Conservation (phyloP, 345 rosid genomes). For the Rhizophora mangle region DNA sequence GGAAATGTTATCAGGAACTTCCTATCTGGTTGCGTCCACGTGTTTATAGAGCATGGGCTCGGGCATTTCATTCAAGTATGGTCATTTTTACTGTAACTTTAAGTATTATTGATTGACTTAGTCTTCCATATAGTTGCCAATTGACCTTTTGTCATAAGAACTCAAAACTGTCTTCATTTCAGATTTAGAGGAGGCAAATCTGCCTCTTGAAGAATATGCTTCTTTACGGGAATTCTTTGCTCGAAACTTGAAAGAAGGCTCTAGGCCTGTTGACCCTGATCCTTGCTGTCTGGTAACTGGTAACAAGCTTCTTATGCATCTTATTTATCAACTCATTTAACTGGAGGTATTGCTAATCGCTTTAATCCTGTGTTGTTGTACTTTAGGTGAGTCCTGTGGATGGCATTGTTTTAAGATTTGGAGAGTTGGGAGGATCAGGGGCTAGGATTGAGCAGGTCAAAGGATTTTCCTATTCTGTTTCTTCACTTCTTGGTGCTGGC, state of each 20-base stretch:
- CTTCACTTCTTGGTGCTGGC: constrained; percentile 81
- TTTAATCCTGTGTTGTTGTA: constrained; percentile 3
- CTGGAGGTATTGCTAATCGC: constrained; percentile 21
- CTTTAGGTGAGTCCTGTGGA: constrained; percentile 92
- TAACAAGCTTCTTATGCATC: constrained; percentile 46
- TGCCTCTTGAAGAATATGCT: constrained; percentile 79
- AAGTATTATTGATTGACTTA: background rate
- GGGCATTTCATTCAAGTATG: constrained; percentile 88
- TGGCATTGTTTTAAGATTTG: constrained; percentile 74
- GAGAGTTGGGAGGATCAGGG: constrained; percentile 74
- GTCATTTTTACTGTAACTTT: too few relatives aligned
- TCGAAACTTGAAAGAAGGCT: constrained; percentile 81
- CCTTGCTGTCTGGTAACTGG: constrained; percentile 96
- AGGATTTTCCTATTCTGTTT: constrained; percentile 81
- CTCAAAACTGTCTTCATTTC: constrained; percentile 25
- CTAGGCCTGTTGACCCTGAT: constrained; percentile 78
- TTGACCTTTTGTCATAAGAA: background rate
- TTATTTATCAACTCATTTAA: constrained; percentile 15
- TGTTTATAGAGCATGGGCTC: constrained; percentile 89
- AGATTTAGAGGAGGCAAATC: constrained; percentile 87
- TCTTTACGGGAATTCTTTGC: constrained; percentile 82
- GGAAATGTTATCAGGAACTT: constrained; percentile 52
- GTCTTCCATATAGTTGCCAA: background rate
- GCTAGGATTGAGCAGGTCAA: constrained; percentile 97
- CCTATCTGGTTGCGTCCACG: constrained; percentile 79